Evolutionary conservation across 2,329 filamentous ascomycete genomes (phyloP).

Genomic region (Aspergillus carbonarius): DNA sequence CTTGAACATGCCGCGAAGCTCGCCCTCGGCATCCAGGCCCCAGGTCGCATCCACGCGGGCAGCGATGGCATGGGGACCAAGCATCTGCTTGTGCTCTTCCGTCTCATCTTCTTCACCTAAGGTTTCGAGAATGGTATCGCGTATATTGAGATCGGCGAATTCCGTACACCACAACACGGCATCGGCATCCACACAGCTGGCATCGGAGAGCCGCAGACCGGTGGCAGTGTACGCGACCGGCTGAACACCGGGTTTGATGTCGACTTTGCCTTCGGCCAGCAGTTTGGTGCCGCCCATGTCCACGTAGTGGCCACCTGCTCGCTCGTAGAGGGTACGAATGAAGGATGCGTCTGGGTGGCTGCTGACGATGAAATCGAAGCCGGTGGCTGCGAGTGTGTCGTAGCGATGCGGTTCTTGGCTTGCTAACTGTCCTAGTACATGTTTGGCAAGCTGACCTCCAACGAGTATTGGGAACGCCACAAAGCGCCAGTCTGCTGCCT

Average conservation of each 20-base stretch:
- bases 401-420: constrained; percentile 38
- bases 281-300: constrained; percentile 39
- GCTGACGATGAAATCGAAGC: constrained; percentile 41
- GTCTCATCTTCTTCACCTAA: constrained; percentile 22
- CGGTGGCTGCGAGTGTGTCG: constrained; percentile 29
- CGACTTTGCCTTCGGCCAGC: constrained; percentile 33
- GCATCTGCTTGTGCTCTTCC: background rate
- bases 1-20: constrained; percentile 45
- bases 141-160: constrained; percentile 36
- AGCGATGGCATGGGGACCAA: constrained; percentile 37
- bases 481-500: constrained; percentile 5
- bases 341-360: constrained; percentile 20
- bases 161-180: constrained; percentile 46
- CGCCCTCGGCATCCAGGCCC: constrained; percentile 46
- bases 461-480: background rate
- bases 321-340: constrained; percentile 37
- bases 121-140: constrained; percentile 26
- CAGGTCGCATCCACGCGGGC: constrained; percentile 43
- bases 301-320: constrained; percentile 43
- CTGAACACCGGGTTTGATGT: constrained; percentile 30
- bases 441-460: constrained; percentile 13
- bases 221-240: constrained; percentile 32
- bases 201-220: constrained; percentile 38
- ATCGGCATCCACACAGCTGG: constrained; percentile 35
- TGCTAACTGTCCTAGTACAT: constrained; percentile 25